Percentiles rank a stretch among this genome's conserved stretches.
These are phyloP conservation scores for Amauroascus niger DNA, from an alignment of 2,329 filamentous ascomycete species.

Conservation along the genomic window DNA sequence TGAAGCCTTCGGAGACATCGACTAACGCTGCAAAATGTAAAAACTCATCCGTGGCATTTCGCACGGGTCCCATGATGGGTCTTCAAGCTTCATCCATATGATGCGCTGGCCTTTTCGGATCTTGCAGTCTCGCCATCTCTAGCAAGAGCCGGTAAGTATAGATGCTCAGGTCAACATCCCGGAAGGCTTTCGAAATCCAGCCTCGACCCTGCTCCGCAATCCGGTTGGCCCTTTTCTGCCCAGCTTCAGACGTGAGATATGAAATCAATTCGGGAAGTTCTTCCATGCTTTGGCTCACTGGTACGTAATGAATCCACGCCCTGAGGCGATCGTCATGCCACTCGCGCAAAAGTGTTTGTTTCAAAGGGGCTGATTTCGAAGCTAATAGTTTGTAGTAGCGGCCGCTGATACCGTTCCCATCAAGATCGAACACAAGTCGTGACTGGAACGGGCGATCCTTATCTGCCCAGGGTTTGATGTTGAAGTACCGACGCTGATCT, in stretches of 20 bases:
- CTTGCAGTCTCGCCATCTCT: conserved; percentile 18
- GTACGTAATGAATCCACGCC: conserved; percentile 22
- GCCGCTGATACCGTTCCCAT: conserved; percentile 22
- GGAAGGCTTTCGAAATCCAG: conserved; percentile 17
- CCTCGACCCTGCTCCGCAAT: conserved; percentile 17
- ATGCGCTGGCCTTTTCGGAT: conserved; percentile 13
- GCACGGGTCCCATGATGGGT: no score
- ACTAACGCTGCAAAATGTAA: no score
- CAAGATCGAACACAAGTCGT: conserved; percentile 19
- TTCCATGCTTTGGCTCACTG: conserved; percentile 19
- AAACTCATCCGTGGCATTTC: no score
- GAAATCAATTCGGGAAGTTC: conserved; percentile 19
- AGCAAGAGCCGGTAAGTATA: conserved; percentile 19
- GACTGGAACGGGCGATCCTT: conserved; percentile 16
- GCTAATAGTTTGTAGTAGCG: conserved; percentile 21
- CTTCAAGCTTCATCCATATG: no score
- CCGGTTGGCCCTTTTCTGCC: conserved; percentile 13
- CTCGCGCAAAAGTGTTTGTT: conserved; percentile 21
- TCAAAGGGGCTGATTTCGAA: conserved; percentile 18
- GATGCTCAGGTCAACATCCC: conserved; percentile 16
- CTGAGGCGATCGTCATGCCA: conserved; percentile 22
- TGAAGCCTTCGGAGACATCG: no score
- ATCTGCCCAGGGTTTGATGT: conserved; percentile 15
- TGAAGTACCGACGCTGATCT: conserved; percentile 15
- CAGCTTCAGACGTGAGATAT: conserved; percentile 17